Conservation (phyloP, 75 land plant species). For the Sequoia sempervirens region DNA sequence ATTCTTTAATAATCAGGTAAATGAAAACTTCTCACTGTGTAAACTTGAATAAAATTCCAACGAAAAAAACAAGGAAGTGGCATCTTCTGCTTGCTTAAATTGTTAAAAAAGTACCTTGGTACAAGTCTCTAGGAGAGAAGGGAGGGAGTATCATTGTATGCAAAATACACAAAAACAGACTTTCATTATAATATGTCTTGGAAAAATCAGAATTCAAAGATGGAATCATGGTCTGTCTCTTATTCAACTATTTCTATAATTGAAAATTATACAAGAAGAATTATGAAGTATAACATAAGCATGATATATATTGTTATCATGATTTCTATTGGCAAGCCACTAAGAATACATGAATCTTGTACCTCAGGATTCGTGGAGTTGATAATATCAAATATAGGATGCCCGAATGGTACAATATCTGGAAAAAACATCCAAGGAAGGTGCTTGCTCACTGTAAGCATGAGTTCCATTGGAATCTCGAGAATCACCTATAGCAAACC, state of each 20-base stretch:
- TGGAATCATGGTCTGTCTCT: neutral
- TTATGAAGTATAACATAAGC: neutral
- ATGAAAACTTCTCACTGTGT: neutral
- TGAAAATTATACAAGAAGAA: neutral
- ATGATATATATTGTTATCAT: conserved; percentile 1
- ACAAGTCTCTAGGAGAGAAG: neutral
- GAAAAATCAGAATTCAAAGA: neutral
- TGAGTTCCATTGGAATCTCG: conserved; percentile 91
- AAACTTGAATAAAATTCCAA: neutral
- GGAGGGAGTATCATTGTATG: neutral
- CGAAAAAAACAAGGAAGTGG: neutral
- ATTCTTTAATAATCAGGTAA: neutral
- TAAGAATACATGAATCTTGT: conserved; percentile 7
- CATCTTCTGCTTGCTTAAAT: neutral
- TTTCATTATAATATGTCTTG: neutral
- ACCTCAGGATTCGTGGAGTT: conserved; percentile 95
- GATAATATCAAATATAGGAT: conserved; percentile 94
- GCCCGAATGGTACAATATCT: conserved; percentile 84
- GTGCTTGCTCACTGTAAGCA: conserved; percentile 83
- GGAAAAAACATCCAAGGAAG: conserved; percentile 98
- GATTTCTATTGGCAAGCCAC: neutral
- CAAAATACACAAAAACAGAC: neutral
- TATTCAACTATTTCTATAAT: neutral
- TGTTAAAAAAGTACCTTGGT: neutral
- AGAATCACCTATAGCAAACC: conserved; percentile 58